These are phyloP conservation scores for Fraxinus platypoda DNA, from an alignment of 305 asterid genomes.

Conservation along the genomic window DNA sequence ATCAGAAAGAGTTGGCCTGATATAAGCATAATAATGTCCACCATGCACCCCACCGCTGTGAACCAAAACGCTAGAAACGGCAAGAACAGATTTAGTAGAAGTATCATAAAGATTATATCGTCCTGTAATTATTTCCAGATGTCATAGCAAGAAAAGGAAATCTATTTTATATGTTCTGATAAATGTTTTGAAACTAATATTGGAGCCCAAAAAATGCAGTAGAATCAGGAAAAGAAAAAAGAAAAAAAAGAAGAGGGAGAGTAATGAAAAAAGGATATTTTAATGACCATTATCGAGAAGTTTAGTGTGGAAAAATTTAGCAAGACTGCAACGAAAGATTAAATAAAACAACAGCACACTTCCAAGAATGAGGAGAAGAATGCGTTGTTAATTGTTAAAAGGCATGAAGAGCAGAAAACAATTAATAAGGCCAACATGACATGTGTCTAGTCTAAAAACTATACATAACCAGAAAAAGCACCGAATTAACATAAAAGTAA, in stretches of 20 bases:
- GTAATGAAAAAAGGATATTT: not conserved
- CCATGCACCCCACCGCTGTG: constrained; percentile 80
- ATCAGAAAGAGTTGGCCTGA: constrained; percentile 82
- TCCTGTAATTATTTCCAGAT: constrained; percentile 2
- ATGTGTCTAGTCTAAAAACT: not conserved
- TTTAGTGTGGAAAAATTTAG: not conserved
- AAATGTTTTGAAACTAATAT: not conserved
- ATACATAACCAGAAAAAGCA: constrained; percentile 10
- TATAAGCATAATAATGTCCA: constrained; percentile 85
- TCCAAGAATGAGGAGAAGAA: not conserved
- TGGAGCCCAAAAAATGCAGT: not conserved
- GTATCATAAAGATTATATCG: not conserved
- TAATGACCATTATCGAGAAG: not conserved
- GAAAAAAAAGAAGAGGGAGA: not conserved
- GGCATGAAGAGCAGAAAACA: not conserved
- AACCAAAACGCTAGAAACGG: constrained; percentile 17
- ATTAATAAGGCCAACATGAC: not conserved
- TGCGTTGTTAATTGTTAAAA: not conserved
- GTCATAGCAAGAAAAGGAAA: not conserved
- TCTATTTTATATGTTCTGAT: not conserved
- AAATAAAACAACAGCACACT: not conserved
- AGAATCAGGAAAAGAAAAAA: not conserved
- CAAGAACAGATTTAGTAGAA: constrained; percentile 20
- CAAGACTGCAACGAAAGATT: not conserved
- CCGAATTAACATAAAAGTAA: constrained; percentile 1